These are phyloP conservation scores for Yamadazyma laniorum DNA, from an alignment of 805 yeast genomes.

Conservation along the genomic window DNA sequence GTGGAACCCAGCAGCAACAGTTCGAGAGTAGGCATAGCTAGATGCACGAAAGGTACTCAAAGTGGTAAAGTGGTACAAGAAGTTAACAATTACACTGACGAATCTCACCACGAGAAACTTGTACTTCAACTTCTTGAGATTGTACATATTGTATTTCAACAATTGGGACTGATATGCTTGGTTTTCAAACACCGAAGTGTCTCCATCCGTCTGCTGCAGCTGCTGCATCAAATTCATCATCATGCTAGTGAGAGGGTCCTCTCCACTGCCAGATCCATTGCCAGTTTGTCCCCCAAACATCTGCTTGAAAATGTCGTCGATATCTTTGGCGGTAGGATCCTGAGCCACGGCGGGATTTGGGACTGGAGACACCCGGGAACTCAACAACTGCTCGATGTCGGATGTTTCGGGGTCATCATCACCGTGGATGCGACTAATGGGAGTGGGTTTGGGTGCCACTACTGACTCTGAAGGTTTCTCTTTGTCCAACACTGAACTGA, in stretches of 20 bases:
- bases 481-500: constrained; percentile 36
- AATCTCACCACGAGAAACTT: constrained; percentile 32
- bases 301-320: constrained; percentile 34
- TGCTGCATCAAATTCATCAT: constrained; percentile 23
- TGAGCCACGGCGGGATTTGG: constrained; percentile 1
- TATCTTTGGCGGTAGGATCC: constrained; percentile 19
- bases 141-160: constrained; percentile 28
- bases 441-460: constrained; percentile 3
- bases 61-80: constrained; percentile 33
- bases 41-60: constrained; percentile 20
- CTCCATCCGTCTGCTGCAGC: constrained; percentile 12
- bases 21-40: constrained; percentile 26
- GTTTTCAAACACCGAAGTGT: constrained; percentile 17
- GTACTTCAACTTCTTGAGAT: constrained; percentile 31
- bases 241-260: constrained; percentile 33
- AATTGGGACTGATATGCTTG: constrained; percentile 26
- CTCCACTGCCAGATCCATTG: constrained; percentile 5
- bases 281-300: constrained; percentile 24
- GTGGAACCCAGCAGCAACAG: constrained; percentile 6
- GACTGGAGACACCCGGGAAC: constrained; percentile 13
- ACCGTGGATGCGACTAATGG: constrained; percentile 15
- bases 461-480: constrained; percentile 5
- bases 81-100: constrained; percentile 25
- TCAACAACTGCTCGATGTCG: constrained; percentile 28
- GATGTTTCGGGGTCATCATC: constrained; percentile 42